phyloP scores from a whole-genome alignment of 331 rosid species.

The Quercus lobata region DNA sequence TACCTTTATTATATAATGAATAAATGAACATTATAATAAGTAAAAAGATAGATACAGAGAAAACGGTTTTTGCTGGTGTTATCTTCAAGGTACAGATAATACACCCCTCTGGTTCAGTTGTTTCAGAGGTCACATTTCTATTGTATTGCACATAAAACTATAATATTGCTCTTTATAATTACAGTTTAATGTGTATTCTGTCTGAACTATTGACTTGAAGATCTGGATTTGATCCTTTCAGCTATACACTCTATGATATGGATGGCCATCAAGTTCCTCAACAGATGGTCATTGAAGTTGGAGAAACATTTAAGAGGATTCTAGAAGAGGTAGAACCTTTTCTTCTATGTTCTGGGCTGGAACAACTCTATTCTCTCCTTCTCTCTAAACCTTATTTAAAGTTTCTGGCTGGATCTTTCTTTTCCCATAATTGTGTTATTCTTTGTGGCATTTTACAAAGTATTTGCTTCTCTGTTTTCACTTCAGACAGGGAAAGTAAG shows the following conservation, averaged over 20 bases:
- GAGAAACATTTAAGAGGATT: constrained; percentile 56
- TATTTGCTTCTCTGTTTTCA: constrained; percentile 10
- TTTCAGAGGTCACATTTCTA: not conserved
- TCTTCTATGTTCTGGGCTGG: not conserved
- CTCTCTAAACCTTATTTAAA: not conserved
- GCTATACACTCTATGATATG: constrained; percentile 41
- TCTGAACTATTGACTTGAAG: not conserved
- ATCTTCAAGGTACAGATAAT: not conserved
- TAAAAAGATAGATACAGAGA: not conserved
- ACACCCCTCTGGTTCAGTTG: not conserved
- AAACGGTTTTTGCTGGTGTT: not conserved
- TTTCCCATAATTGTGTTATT: not conserved
- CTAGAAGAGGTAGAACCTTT: constrained; percentile 36
- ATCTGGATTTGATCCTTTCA: constrained; percentile 27
- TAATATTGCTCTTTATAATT: not conserved
- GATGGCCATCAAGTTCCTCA: constrained; percentile 55
- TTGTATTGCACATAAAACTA: not conserved
- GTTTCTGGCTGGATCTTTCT: not conserved
- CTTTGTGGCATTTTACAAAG: constrained; percentile 12
- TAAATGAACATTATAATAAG: not conserved
- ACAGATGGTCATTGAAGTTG: constrained; percentile 43
- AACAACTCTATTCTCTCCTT: not conserved
- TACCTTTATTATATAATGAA: not conserved
- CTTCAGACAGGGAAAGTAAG: constrained; percentile 68
- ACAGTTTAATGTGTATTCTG: not conserved